Percentiles rank a stretch among this genome's conserved stretches.
phyloP scores from a whole-genome alignment of 192 early-diverging fungal genomes.

The Backusella westeae region DNA sequence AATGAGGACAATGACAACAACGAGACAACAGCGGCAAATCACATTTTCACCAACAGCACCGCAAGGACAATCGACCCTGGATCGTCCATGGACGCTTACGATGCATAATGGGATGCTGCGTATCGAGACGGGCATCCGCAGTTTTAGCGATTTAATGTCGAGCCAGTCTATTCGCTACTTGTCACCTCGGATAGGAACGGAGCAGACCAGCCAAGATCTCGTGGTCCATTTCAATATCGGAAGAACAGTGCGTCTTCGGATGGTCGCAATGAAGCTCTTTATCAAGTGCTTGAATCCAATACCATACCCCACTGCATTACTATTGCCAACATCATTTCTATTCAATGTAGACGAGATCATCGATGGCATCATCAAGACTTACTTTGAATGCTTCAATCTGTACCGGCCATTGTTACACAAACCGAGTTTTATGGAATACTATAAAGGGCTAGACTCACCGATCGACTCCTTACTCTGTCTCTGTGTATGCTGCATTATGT shows the following conservation, averaged over 20 bases:
- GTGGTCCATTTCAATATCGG: background rate
- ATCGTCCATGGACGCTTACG: background rate
- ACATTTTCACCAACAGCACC: background rate
- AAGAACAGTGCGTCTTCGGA: background rate
- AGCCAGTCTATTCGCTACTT: background rate
- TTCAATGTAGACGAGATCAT: background rate
- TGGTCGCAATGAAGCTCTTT: background rate
- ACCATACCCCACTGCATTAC: background rate
- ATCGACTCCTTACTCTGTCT: background rate
- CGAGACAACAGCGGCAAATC: background rate
- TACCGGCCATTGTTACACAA: background rate
- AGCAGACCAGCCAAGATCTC: background rate
- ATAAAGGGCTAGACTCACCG: background rate
- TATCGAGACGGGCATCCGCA: background rate
- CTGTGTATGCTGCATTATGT: background rate
- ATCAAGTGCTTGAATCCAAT: background rate
- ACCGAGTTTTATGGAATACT: background rate
- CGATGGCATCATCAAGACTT: background rate
- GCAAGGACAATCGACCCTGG: background rate
- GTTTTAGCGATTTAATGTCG: background rate
- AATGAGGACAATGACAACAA: background rate
- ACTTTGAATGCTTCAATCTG: background rate
- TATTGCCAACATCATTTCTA: background rate
- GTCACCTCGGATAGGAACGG: background rate
- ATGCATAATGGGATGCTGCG: background rate